Conservation (phyloP, 768 basidiomycete genomes). For the Mycena crocata region DNA sequence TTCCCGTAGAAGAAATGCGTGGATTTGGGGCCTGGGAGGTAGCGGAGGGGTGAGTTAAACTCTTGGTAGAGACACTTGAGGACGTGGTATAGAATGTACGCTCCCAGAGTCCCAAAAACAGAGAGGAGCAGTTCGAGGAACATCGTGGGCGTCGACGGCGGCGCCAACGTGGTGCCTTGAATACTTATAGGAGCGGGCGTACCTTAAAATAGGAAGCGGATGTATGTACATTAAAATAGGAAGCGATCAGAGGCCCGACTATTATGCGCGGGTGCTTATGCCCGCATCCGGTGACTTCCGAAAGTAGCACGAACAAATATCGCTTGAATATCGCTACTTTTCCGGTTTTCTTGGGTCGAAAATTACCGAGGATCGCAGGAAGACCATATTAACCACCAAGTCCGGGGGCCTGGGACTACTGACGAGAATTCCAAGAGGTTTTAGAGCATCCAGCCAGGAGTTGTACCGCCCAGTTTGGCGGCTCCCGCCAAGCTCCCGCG, state of each 20-base stretch:
- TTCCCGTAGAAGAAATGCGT: slow-evolving; percentile 25
- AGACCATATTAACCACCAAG: no score
- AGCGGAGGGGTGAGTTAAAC: slow-evolving; percentile 13
- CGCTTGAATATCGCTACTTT: not conserved
- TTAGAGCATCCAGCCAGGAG: no score
- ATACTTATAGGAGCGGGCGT: no score
- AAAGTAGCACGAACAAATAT: not conserved
- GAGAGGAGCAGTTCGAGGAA: slow-evolving; percentile 10
- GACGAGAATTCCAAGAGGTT: no score
- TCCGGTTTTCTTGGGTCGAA: no score
- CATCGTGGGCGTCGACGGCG: no score
- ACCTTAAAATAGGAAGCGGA: not conserved
- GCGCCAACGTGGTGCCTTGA: no score
- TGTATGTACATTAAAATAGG: not conserved
- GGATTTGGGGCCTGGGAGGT: slow-evolving; percentile 26
- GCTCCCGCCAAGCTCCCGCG: no score
- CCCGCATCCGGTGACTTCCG: not conserved
- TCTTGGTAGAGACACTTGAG: slow-evolving; percentile 13
- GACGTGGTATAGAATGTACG: slow-evolving; percentile 16
- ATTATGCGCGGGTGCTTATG: not conserved
- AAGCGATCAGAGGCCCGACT: not conserved
- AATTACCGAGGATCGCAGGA: no score
- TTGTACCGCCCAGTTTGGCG: no score
- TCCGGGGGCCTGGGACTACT: no score
- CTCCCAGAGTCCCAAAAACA: slow-evolving; percentile 9